Evolutionary conservation across 73 alveolate species (phyloP).

Genomic region (Blepharisma japonicum): DNA sequence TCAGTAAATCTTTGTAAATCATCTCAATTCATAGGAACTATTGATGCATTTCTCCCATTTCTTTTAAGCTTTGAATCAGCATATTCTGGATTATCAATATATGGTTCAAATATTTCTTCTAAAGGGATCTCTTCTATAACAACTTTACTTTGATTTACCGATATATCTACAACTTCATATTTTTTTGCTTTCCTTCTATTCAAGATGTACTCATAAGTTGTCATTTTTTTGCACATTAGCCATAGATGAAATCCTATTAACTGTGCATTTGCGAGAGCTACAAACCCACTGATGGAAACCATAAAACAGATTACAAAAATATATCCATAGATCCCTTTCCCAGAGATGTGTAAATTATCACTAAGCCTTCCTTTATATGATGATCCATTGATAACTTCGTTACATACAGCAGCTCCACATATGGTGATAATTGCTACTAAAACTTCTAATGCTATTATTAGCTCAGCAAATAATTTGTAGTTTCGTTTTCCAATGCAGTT

Average conservation of each 20-base stretch:
- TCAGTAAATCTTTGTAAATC: too few relatives aligned
- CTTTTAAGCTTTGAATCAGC: background rate
- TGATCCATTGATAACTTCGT: background rate
- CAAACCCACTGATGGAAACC: background rate
- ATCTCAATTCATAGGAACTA: too few relatives aligned
- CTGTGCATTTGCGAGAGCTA: slow-evolving; percentile 16
- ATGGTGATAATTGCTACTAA: background rate
- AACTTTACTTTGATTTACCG: too few relatives aligned
- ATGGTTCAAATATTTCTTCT: slow-evolving; percentile 26
- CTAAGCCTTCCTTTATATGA: background rate
- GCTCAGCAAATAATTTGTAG: background rate
- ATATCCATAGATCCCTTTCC: background rate
- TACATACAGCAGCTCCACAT: background rate
- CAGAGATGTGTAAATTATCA: background rate
- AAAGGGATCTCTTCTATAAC: slow-evolving; percentile 16
- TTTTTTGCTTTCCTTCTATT: background rate
- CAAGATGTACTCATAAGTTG: slow-evolving; percentile 30
- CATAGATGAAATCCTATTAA: slow-evolving; percentile 21
- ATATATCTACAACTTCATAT: background rate
- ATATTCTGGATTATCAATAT: slow-evolving; percentile 22
- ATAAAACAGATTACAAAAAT: background rate
- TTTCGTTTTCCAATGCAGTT: slow-evolving; percentile 81
- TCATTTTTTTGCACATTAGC: slow-evolving; percentile 6
- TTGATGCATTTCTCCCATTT: too few relatives aligned
- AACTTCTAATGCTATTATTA: background rate